Evolutionary conservation across 257 asterid species (phyloP).

Genomic region (Ballota nigra): DNA sequence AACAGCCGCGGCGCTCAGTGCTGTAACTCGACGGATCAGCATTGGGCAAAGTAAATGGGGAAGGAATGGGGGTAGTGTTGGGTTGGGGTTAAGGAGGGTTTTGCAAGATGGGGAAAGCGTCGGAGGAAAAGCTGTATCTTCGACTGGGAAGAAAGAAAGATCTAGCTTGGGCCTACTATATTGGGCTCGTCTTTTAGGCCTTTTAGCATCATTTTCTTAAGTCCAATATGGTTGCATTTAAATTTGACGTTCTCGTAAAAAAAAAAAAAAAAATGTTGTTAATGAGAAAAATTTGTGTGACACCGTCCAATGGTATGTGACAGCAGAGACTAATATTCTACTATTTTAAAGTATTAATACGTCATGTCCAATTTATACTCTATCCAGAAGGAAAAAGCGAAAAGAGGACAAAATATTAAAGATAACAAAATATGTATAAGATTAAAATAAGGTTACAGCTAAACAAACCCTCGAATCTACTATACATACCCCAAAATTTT

Average conservation of each 20-base stretch:
- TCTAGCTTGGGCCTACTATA: not conserved
- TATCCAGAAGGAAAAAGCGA: too few species aligned
- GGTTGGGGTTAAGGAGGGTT: slow-evolving; percentile 48
- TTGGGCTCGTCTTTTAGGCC: slow-evolving; percentile 3
- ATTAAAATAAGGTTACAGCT: too few species aligned
- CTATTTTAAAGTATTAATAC: too few species aligned
- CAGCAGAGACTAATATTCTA: too few species aligned
- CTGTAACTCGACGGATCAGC: slow-evolving; percentile 75
- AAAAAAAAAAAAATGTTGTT: too few species aligned
- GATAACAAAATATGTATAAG: too few species aligned
- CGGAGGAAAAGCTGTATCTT: not conserved
- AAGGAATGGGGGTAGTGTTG: not conserved
- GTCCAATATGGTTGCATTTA: not conserved
- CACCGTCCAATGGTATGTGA: too few species aligned
- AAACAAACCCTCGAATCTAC: too few species aligned
- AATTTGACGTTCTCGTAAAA: not conserved
- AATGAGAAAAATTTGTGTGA: too few species aligned
- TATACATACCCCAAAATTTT: too few species aligned
- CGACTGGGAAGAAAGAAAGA: not conserved
- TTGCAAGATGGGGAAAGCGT: not conserved
- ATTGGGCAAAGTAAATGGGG: slow-evolving; percentile 27
- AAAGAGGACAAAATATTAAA: too few species aligned
- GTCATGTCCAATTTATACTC: too few species aligned
- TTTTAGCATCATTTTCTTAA: not conserved
- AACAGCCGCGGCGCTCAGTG: slow-evolving; percentile 37